Base-by-base conservation (phyloP, 176 grass and related monocot genomes). In the Urochloa ruziziensis region DNA sequence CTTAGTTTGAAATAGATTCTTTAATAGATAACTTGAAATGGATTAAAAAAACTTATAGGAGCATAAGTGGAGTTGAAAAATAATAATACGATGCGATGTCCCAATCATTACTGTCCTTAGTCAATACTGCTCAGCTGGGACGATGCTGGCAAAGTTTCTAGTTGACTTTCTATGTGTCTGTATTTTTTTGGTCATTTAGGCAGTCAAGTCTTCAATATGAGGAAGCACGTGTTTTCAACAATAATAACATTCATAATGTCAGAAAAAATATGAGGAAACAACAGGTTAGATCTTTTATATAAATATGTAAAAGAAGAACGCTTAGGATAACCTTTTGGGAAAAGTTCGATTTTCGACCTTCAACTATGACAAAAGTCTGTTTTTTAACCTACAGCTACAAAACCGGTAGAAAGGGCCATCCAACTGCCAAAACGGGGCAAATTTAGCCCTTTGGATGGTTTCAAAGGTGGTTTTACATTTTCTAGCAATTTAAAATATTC, bases 71-170 rank as follows among this genome's bases (percentile, higher is more conserved):
- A 81, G 17, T 67, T 57, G 32, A 16, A 66, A 66, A 72, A 62
- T 14, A 35, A 64, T n/a, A 48, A 42, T n/a, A n/a, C n/a, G 29
- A 1, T 10, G n/a, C n/a, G n/a, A 8, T 82, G 42, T 70, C 65
- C 36, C n/a, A 70, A 83, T 88, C 52, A 77, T 75, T 40, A 19
- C 15, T 14, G 54, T 51, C 43, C 17, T 40, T 79, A 52, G 30
- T 33, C 42, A 28, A 29, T 48, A 14, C 28, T 25, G 32, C 43
- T 19, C 4, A 19, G 65, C 30, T 71, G n/a, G n/a, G n/a, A n/a
- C n/a, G n/a, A n/a, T n/a, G n/a, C n/a, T n/a, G 13, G 18, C 34
- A 70, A 83, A 25, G 72, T 70, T 61, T 43, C 19, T 35, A 46
- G 13, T 25, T 86, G 77, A 81, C 68, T 62, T 74, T 42, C 3